Base-by-base conservation (phyloP, 768 basidiomycete genomes). In the Trametes maxima region DNA sequence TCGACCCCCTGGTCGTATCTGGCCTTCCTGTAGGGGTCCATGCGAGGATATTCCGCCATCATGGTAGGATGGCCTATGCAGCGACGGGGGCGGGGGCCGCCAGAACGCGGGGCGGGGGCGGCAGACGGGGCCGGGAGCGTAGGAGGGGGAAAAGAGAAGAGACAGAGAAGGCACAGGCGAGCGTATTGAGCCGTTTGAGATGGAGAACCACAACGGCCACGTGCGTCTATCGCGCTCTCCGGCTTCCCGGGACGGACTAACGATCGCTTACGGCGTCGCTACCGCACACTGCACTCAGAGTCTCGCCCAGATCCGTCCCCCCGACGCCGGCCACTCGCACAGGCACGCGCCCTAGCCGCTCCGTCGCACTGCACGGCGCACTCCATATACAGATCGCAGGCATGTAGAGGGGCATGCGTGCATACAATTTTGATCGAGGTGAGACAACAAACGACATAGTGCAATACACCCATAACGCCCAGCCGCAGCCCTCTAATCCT, bases 1-100 rank as follows among this genome's bases (percentile, higher is more conserved):
- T 96, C 94, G 75, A 95, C 82, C 68, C 90, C 90, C 66, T 88
- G 87, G 71, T 92, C 90, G 74, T 86, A 90, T 76, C 85, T 82
- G 72, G 85, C 81, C 73, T 82, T 75, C 53, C 80, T 75, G 74
- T 88, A 89, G 50, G 86, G 86, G 75, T 89, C 86, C 78, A 85
- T 79, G 70, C 74, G 76, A 53, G 79, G 76, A 74, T 84, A 83
- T 68, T 84, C 82, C 66, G 81, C 76, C 86, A 86, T 88, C 69
- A 71, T 61, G 63, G 68, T 57, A 67, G 69, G 62, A 43, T 62
- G 65, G 67, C 63, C 61, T 62, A 70, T 33, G 64, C 63, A 70
- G 62, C 67, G 63, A 40, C 47, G 53, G 65, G 58, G 60, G 59
- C 39, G 57, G 73, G 67, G 82, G 81, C 84, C 79, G 77, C 71